phyloP scores from a whole-genome alignment of 1,284 basidiomycete genomes.

The Laetiporus sulphureus region DNA sequence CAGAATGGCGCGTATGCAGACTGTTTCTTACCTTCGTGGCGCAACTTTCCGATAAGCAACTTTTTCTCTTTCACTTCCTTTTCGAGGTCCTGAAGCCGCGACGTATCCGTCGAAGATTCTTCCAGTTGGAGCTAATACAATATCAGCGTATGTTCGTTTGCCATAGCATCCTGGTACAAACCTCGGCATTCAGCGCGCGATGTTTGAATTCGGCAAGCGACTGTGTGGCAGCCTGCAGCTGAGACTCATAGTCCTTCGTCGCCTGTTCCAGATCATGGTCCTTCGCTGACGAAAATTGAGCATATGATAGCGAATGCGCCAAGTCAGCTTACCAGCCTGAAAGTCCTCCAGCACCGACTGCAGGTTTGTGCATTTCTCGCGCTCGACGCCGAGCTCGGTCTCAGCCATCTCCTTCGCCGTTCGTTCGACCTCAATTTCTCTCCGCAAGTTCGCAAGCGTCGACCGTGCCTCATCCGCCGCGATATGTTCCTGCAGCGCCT shows the following conservation, averaged over 20 bases:
- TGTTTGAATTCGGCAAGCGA: slow-evolving; percentile 82
- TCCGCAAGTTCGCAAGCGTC: slow-evolving; percentile 49
- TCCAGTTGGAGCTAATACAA: slow-evolving; percentile 58
- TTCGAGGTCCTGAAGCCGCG: slow-evolving; percentile 66
- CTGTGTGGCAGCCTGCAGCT: slow-evolving; percentile 63
- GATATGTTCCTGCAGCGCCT: slow-evolving; percentile 69
- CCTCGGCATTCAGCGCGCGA: slow-evolving; percentile 83
- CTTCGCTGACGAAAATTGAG: slow-evolving; percentile 42
- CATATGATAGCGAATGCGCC: slow-evolving; percentile 4
- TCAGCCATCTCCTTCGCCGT: slow-evolving; percentile 46
- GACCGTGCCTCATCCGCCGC: slow-evolving; percentile 62
- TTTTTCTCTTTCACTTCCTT: slow-evolving; percentile 95
- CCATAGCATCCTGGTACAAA: too few relatives aligned
- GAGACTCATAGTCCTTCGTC: slow-evolving; percentile 75
- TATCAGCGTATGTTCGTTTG: too few relatives aligned
- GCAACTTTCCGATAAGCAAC: slow-evolving; percentile 83
- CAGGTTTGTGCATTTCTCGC: slow-evolving; percentile 75
- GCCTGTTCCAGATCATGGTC: slow-evolving; percentile 75
- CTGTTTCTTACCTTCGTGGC: slow-evolving; percentile 76
- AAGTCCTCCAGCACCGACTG: slow-evolving; percentile 95
- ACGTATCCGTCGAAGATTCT: slow-evolving; percentile 62
- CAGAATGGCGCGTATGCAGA: background rate
- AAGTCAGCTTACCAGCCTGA: slow-evolving; percentile 64
- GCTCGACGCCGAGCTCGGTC: slow-evolving; percentile 62
- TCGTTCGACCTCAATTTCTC: slow-evolving; percentile 62